Evolutionary conservation across 257 asterid species (phyloP).

Genomic region (Fraxinus anomala): DNA sequence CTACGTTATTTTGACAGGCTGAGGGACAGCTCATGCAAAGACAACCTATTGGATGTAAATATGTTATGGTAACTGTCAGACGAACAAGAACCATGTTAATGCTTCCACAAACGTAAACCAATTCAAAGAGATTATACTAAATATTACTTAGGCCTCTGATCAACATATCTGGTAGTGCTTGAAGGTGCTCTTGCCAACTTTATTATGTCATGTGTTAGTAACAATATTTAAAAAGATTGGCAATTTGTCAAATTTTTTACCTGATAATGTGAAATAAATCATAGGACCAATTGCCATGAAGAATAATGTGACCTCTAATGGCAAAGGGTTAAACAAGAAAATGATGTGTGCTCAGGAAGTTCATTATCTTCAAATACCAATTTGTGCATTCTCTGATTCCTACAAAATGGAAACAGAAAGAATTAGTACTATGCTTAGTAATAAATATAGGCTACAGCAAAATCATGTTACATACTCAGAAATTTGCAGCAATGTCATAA

Average conservation of each 20-base stretch:
- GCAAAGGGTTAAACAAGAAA: slow-evolving; percentile 25
- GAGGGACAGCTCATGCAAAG: slow-evolving; percentile 73
- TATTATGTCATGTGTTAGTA: not conserved
- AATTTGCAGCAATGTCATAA: too few relatives aligned
- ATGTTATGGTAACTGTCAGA: slow-evolving; percentile 74
- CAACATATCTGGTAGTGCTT: slow-evolving; percentile 14
- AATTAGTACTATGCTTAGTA: slow-evolving; percentile 22
- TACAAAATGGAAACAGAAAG: slow-evolving; percentile 31
- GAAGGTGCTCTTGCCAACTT: slow-evolving; percentile 9
- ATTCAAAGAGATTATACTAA: slow-evolving; percentile 7
- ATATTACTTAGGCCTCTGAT: slow-evolving; percentile 7
- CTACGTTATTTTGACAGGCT: slow-evolving; percentile 48
- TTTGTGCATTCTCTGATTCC: slow-evolving; percentile 86
- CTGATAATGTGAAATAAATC: not conserved
- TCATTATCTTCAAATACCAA: slow-evolving; percentile 54
- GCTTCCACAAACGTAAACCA: slow-evolving; percentile 14
- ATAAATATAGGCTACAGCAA: slow-evolving; percentile 7
- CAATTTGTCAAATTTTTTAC: not conserved
- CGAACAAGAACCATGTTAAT: slow-evolving; percentile 28
- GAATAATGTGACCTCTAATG: slow-evolving; percentile 14
- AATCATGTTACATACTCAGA: slow-evolving; percentile 7
- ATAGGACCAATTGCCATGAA: not conserved
- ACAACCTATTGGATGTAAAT: slow-evolving; percentile 74
- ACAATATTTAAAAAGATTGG: not conserved
- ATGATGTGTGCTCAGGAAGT: slow-evolving; percentile 74